Base-by-base conservation (phyloP, 2,329 filamentous ascomycete genomes). In the Penicillium sp. region DNA sequence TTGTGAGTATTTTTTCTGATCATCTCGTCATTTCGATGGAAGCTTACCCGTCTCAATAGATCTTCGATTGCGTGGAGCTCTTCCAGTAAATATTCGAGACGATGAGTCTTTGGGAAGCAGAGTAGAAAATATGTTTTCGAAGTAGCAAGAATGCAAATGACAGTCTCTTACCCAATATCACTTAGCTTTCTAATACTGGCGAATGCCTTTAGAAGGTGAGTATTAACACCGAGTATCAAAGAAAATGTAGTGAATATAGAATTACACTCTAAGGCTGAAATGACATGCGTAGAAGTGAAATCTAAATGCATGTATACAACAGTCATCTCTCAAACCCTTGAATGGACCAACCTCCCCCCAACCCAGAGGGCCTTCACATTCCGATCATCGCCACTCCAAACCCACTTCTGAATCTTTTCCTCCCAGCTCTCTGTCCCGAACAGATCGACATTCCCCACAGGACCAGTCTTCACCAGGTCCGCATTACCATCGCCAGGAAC, bases 341-440 rank as follows among this genome's bases (percentile, higher is more conserved):
- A 48, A 72, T 95, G 88, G 42, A 96, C 93, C 67, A 94, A 69
- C 55, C 82, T 73, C 3, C 93, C 93, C 64, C 78, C 82, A 2
- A 97, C 89, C 91, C 91, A 98, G 5, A 98, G 93, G 58, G 78
- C 82, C 60, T 77, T 78, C 3, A 89, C 91, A 68, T 97, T 97
- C 58, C 91, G 77, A 70, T 97, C 93, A 73, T 97, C 90, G 0
- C 93, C 93, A 57, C 81, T 86, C 71, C 87, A 98, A 53, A 97
- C 75, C 93, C 93, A 98, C 75, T 98, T 98, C 45, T 88, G 87
- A 10, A 97, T 72, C 62, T 76, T 81, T 62, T 97, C 88, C 34
- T 85, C 81, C 88, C 87, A 94, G n/a, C 64, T 80, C 77, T 97
- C 91, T 80, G 84, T 88, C 1, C 89, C 90, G 73, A 96, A 98